A percentile compares a stretch with the other conserved stretches of the same genome.
Conservation (phyloP, 139 green algal genomes). For the Chlorella vulgaris region DNA sequence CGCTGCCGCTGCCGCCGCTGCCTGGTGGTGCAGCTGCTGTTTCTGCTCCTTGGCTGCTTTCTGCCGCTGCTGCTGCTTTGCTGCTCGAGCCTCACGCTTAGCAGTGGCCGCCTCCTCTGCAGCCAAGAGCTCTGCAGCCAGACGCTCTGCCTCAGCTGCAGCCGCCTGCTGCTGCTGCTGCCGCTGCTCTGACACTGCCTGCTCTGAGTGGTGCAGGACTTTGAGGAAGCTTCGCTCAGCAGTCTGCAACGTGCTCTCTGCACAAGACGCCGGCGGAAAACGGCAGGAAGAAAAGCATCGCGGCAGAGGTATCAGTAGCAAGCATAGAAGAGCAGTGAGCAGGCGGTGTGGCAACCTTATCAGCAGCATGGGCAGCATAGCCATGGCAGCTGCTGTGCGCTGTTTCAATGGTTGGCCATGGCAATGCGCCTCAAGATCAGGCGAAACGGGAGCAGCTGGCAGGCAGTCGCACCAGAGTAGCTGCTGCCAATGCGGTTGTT, state of each 20-base stretch:
- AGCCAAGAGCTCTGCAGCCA: conserved; percentile 2
- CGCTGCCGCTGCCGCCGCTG: background rate
- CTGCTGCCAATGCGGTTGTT: conserved; percentile 28
- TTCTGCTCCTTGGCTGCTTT: conserved; percentile 6
- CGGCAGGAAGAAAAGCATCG: background rate
- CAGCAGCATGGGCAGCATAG: background rate
- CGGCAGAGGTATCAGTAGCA: no score
- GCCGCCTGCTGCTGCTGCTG: conserved; percentile 21
- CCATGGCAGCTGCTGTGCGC: no score
- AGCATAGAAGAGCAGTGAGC: background rate
- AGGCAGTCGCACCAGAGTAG: conserved; percentile 11
- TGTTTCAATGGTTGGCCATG: background rate
- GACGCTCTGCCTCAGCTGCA: conserved; percentile 14
- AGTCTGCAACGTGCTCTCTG: conserved; percentile 20
- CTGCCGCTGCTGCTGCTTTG: conserved; percentile 27
- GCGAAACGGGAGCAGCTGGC: background rate
- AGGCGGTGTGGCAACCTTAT: background rate
- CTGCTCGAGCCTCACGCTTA: conserved; percentile 7
- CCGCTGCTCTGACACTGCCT: conserved; percentile 21
- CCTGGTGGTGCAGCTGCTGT: no score
- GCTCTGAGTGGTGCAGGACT: conserved; percentile 19
- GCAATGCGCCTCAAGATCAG: background rate
- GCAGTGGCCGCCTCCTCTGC: conserved; percentile 15
- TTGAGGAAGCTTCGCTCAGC: conserved; percentile 23
- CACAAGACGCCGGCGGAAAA: background rate